Percentiles rank a stretch among this genome's conserved stretches.
These are phyloP conservation scores for Lachnellula hyalina DNA, from an alignment of 2,329 filamentous ascomycete species.

Conservation along the genomic window DNA sequence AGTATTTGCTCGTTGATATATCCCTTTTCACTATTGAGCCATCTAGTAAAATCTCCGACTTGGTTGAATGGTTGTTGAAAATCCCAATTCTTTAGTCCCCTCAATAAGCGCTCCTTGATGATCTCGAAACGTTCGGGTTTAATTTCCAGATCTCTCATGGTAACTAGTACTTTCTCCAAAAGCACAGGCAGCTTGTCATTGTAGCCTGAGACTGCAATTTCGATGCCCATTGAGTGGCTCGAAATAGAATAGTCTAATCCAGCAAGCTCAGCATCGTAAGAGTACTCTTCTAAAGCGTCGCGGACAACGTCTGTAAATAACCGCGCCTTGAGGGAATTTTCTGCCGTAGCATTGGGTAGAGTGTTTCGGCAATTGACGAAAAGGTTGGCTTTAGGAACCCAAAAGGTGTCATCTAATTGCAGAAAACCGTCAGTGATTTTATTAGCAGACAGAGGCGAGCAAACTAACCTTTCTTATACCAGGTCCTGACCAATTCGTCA, in stretches of 20 bases:
- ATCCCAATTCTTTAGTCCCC: conserved; percentile 80
- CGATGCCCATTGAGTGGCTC: conserved; percentile 66
- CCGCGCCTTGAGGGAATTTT: conserved; percentile 70
- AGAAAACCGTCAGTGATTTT: background rate
- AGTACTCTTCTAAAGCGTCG: conserved; percentile 86
- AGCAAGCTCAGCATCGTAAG: conserved; percentile 91
- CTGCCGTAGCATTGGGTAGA: conserved; percentile 71
- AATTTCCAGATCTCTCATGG: conserved; percentile 78
- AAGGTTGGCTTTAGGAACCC: conserved; percentile 91
- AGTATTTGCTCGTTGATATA: conserved; percentile 77
- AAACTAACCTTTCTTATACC: conserved; percentile 74
- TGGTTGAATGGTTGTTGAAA: conserved; percentile 86
- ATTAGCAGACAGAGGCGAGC: background rate
- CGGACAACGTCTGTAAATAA: conserved; percentile 82
- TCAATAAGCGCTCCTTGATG: conserved; percentile 75
- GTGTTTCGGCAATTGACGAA: conserved; percentile 76
- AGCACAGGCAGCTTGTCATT: conserved; percentile 94
- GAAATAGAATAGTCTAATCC: conserved; percentile 79
- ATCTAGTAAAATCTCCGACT: conserved; percentile 75
- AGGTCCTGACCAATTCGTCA: conserved; percentile 72
- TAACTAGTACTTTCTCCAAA: conserved; percentile 79
- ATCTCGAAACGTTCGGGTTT: conserved; percentile 86
- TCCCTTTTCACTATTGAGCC: conserved; percentile 70
- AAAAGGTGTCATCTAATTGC: conserved; percentile 76
- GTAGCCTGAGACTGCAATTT: conserved; percentile 79